Evolutionary conservation across 1,139 yeast species (phyloP).

Genomic region (Blastobotrys apis): DNA sequence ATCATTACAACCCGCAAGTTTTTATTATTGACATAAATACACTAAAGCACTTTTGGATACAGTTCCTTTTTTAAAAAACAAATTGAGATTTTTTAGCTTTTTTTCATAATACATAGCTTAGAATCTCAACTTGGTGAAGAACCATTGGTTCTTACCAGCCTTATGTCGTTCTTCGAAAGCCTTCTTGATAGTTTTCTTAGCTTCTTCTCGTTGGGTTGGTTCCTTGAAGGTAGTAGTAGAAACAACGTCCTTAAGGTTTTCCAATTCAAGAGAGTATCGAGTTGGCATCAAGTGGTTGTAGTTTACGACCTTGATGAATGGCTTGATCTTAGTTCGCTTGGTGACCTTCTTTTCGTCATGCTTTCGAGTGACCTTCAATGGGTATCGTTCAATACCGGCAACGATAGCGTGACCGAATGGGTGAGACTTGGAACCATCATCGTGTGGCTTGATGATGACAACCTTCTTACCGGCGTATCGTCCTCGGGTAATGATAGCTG

Average conservation of each 20-base stretch:
- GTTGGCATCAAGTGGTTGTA: slow-evolving; percentile 99
- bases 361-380: slow-evolving; percentile 93
- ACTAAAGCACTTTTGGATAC: too few species aligned
- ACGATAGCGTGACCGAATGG: slow-evolving; percentile 99
- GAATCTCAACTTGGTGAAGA: slow-evolving; percentile 98
- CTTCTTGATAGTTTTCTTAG: slow-evolving; percentile 98
- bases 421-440: slow-evolving; percentile 98
- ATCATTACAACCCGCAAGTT: too few species aligned
- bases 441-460: slow-evolving; percentile 97
- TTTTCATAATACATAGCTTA: slow-evolving; percentile 40
- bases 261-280: slow-evolving; percentile 98
- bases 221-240: slow-evolving; percentile 93
- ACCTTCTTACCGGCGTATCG: slow-evolving; percentile 99
- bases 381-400: slow-evolving; percentile 99
- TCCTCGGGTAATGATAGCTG: slow-evolving; percentile 99
- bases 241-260: slow-evolving; percentile 87
- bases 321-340: slow-evolving; percentile 98
- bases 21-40: too few species aligned
- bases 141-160: slow-evolving; percentile 99
- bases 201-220: slow-evolving; percentile 98
- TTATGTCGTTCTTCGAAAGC: slow-evolving; percentile 99
- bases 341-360: slow-evolving; percentile 96
- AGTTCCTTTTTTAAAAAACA: neutral
- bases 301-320: slow-evolving; percentile 98
- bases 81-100: neutral